Conservation (phyloP, 768 basidiomycete genomes). For the Neoboletus brunneissimus region DNA sequence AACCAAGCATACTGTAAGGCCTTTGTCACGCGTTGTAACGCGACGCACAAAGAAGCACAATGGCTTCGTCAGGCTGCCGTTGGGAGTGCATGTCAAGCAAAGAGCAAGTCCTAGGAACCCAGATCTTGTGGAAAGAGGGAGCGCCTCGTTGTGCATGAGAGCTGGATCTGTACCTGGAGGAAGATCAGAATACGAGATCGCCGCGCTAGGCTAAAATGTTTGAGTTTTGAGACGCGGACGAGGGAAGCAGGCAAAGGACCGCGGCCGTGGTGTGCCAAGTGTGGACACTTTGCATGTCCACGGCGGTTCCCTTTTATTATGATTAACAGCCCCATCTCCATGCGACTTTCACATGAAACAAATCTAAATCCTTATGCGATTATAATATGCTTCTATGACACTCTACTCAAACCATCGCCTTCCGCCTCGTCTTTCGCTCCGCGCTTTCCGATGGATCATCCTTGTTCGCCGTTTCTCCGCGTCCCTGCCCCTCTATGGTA, state of each 20-base stretch:
- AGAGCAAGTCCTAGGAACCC: slow-evolving; percentile 13
- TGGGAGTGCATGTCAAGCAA: slow-evolving; percentile 7
- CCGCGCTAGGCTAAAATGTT: slow-evolving; percentile 25
- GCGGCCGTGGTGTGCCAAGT: slow-evolving; percentile 15
- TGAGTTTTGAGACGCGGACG: slow-evolving; percentile 13
- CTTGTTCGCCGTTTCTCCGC: slow-evolving; percentile 27
- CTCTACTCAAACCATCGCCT: slow-evolving; percentile 44
- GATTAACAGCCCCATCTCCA: slow-evolving; percentile 8
- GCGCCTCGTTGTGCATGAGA: slow-evolving; percentile 15
- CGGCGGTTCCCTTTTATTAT: slow-evolving; percentile 10
- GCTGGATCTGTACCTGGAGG: slow-evolving; percentile 14
- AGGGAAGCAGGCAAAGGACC: slow-evolving; percentile 3
- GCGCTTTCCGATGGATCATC: slow-evolving; percentile 39
- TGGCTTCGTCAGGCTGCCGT: slow-evolving; percentile 11
- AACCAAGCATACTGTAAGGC: slow-evolving; percentile 22
- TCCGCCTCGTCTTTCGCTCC: slow-evolving; percentile 46
- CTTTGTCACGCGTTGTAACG: slow-evolving; percentile 29
- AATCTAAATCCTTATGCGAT: slow-evolving; percentile 18
- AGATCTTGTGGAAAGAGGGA: slow-evolving; percentile 7
- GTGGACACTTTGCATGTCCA: slow-evolving; percentile 12
- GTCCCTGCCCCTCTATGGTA: slow-evolving; percentile 21
- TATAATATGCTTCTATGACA: slow-evolving; percentile 31
- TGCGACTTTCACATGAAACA: slow-evolving; percentile 18
- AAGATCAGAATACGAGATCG: slow-evolving; percentile 32
- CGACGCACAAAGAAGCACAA: slow-evolving; percentile 29